phyloP scores from a whole-genome alignment of 2,329 filamentous ascomycete species.

The Colletotrichum theobromicola region DNA sequence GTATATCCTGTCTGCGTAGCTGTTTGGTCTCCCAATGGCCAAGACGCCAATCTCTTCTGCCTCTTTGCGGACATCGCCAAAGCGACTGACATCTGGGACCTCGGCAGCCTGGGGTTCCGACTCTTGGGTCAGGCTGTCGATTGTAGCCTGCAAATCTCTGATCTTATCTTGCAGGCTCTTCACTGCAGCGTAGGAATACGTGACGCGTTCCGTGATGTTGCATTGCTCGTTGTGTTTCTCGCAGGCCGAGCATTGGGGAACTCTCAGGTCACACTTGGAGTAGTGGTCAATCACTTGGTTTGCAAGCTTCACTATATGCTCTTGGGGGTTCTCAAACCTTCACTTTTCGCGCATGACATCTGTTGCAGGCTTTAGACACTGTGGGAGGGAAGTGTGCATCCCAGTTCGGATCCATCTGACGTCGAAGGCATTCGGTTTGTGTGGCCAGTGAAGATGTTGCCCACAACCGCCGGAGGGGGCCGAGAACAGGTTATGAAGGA shows the following conservation, averaged over 20 bases:
- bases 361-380: constrained; percentile 17
- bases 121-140: not conserved
- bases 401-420: constrained; percentile 6
- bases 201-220: constrained; percentile 24
- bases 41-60: constrained; percentile 29
- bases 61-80: constrained; percentile 21
- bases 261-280: constrained; percentile 28
- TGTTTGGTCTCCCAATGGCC: constrained; percentile 23
- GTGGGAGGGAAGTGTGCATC: constrained; percentile 7
- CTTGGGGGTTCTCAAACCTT: constrained; percentile 24
- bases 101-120: not conserved
- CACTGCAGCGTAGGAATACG: constrained; percentile 20
- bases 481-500: not conserved
- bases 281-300: not conserved
- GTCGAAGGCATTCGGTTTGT: not conserved
- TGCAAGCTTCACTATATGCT: not conserved
- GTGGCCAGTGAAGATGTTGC: not conserved
- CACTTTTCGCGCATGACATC: constrained; percentile 24
- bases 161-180: constrained; percentile 11
- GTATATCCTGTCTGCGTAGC: constrained; percentile 22
- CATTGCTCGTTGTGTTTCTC: constrained; percentile 17
- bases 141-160: constrained; percentile 1
- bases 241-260: constrained; percentile 26
- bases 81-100: not conserved
- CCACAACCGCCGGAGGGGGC: not conserved